Base-by-base conservation (phyloP, 2,329 filamentous ascomycete genomes). In the Cordyceps tenuipes region DNA sequence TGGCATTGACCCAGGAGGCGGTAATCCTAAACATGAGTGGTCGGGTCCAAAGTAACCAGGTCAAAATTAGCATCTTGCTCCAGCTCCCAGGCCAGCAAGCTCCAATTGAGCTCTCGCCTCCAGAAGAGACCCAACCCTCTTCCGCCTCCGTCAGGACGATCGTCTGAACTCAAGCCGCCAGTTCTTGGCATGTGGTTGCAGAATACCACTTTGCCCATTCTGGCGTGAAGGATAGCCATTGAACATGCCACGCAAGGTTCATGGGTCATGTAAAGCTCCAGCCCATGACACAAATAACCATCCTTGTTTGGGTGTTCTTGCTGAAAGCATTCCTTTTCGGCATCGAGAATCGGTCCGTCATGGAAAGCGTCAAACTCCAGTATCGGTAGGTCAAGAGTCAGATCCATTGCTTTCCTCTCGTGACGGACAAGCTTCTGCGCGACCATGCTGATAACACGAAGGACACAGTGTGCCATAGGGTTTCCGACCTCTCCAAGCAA, bases 181-280 rank as follows among this genome's bases (percentile, higher is more conserved):
- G 89, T 95, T 64, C 84, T 76, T 51, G 83, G 82, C 88, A 96
- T 94, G 59, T 89, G 83, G 63, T 86, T 81, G 64, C 84, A 85
- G 73, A 96, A 96, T 44, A 96, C 82, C 56, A 92, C 89, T 57
- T 88, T 86, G 49, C 90, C 87, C 80, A 99, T 96, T 55, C 94
- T 85, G 9, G 93, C 97, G 71, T 97, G 92, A 23, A 97, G 80
- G 66, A 97, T 88, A 1, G 90, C 94, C 94, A 97, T 97, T 41
- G 89, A 91, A 75, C 94, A 99, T 83, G 96, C 95, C 62, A 96
- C 83, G 71, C 94, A 99, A 5, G 94, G 94, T 75, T 99, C 94
- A 69, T 97, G 92, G 2, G 92, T 96, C 62, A 95, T 80, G 75
- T 97, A 97, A 60, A 99, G 83, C 73, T 97, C 93, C 34, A 99